Base-by-base conservation (phyloP, 2,329 filamentous ascomycete genomes). In the Talaromyces sp. region DNA sequence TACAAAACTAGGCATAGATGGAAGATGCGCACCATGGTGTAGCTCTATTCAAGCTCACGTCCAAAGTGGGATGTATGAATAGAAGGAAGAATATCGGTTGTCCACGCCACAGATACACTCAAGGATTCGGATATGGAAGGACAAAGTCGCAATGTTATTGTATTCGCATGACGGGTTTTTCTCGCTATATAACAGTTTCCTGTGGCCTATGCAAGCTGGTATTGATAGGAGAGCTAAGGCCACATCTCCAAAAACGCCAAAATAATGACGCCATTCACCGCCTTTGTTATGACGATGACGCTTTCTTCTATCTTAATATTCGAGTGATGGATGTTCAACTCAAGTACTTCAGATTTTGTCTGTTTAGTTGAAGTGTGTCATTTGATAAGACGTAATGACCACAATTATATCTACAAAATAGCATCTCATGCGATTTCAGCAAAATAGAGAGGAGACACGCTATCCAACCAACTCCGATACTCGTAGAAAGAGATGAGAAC, bases 231-330 rank as follows among this genome's bases (percentile, higher is more conserved):
- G 69, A 65, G 38, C 66, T 62, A 74, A 72, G 74, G 74, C 76
- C 73, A 74, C 75, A 70, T 73, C 74, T 71, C 75, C 73, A 69
- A 68, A 65, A 65, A 34, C 31, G 65, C 68, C 68, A 66, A 65
- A 63, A 71, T 73, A 74, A 67, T 72, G 72, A 75, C 73, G 65
- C 63, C 62, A 56, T 72, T 77, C 72, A 78, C 76, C 75, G 76
- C 76, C 74, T 76, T 70, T 64, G 38, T 31, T 40, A 43, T 61
- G 45, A 54, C 60, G 60, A 31, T 53, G 49, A 53, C 27, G 25
- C 25, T 53, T 53, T 53, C 22, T 29, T 17, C 5, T 31, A 27
- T 27, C 7, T 29, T 7, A 31, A 15, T 29, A 31, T 25, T 40
- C 34, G 40, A 7, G n/a, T n/a, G 6, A 13, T 38, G 3, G 13